Conservation (phyloP, 352 stramenopile species). For the Phytophthora cryptogea region DNA sequence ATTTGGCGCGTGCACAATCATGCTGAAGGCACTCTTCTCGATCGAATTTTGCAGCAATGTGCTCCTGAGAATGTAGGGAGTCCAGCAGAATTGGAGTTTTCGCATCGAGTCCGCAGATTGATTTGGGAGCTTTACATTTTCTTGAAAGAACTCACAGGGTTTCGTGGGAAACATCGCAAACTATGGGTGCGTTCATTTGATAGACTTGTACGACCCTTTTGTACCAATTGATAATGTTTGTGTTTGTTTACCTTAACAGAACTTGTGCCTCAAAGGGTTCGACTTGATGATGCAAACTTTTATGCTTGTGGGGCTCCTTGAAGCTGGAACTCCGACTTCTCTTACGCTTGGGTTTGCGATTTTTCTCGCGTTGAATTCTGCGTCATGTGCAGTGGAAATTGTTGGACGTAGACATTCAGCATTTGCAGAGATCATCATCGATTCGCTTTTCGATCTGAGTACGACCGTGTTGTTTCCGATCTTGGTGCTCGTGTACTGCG, state of each 20-base stretch:
- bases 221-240: not conserved
- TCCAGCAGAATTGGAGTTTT: constrained; percentile 2
- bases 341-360: constrained; percentile 26
- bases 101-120: constrained; percentile 1
- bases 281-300: constrained; percentile 36
- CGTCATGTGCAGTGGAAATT: constrained; percentile 30
- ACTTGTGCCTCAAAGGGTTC: constrained; percentile 36
- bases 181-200: constrained; percentile 34
- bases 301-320: constrained; percentile 30
- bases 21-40: constrained; percentile 9
- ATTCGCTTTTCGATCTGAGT: constrained; percentile 45
- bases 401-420: constrained; percentile 23
- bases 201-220: not conserved
- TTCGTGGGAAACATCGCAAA: constrained; percentile 37
- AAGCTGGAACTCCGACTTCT: constrained; percentile 28
- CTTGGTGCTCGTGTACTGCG: constrained; percentile 28
- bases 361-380: constrained; percentile 28
- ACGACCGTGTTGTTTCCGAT: constrained; percentile 38
- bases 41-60: constrained; percentile 10
- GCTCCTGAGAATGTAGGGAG: not conserved
- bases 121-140: constrained; percentile 23
- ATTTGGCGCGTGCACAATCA: constrained; percentile 24
- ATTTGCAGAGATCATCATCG: constrained; percentile 41
- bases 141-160: constrained; percentile 31
- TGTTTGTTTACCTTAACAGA: constrained; percentile 17